Percentiles rank a stretch among this genome's conserved stretches.
Conservation (phyloP, 805 yeast species). For the Candida taoyuanica region DNA sequence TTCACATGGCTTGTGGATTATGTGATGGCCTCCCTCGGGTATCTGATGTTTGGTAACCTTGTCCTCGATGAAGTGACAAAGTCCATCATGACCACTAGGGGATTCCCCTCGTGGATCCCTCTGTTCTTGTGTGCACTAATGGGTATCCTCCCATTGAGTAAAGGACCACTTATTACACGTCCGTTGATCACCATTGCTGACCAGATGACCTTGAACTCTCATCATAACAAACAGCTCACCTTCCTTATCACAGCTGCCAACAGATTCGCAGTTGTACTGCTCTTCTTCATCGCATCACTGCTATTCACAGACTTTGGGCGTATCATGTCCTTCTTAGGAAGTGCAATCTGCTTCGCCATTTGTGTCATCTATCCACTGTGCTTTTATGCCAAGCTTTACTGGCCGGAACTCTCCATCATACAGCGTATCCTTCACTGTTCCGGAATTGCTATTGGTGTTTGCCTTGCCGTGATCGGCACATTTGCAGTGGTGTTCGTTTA, state of each 20-base stretch:
- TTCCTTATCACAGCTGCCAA: conserved; percentile 10
- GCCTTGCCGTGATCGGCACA: conserved; percentile 23
- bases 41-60: conserved; percentile 71
- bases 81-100: conserved; percentile 57
- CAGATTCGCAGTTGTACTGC: conserved; percentile 19
- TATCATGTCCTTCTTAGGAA: conserved; percentile 69
- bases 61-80: conserved; percentile 75
- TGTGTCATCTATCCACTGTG: conserved; percentile 66
- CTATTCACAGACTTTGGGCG: conserved; percentile 67
- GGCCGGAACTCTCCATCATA: conserved; percentile 28
- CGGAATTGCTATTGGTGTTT: conserved; percentile 8
- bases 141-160: conserved; percentile 72
- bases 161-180: conserved; percentile 67
- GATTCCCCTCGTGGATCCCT: conserved; percentile 61
- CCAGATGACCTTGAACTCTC: conserved; percentile 20
- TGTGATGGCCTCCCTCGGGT: conserved; percentile 60
- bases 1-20: conserved; percentile 57
- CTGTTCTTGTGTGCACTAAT: conserved; percentile 42
- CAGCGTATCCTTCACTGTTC: conserved; percentile 21
- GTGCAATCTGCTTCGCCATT: conserved; percentile 66
- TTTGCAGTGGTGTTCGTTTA: conserved; percentile 23
- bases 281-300: conserved; percentile 48
- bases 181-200: conserved; percentile 68
- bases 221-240: neutral
- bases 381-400: conserved; percentile 54